Evolutionary conservation across 2,329 filamentous ascomycete species (phyloP), one percentile per base, ranked within the genome.

Genomic region (Phialophora expanda): DNA sequence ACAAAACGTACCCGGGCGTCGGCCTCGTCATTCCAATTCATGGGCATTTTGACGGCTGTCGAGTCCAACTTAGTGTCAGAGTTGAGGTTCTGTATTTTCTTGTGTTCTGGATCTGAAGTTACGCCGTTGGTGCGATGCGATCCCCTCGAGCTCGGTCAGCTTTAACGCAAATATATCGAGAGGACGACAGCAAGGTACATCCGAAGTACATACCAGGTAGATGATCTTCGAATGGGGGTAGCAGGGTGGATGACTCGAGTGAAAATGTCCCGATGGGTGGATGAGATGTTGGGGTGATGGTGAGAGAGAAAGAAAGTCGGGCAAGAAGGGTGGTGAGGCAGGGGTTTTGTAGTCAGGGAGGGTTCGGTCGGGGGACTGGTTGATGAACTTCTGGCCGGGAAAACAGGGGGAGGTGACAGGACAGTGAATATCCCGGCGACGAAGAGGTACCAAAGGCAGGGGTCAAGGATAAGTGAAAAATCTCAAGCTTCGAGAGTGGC

Each of bases 11-110:
- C 68, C 61, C 60, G 55, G 11, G 63, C 65, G 41, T 69, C 65
- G 3, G 66, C 61, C n/a, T 67, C 65, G 3, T 56, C 55, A 24
- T 63, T 61, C 66, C 68, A 69, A 11, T 20, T 54, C 59, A 66
- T 69, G 9, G 66, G 70, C 68, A 68, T 71, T 20, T 62, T 69
- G 48, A 53, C 6, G 50, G 55, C 38, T 50, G n/a, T 41, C 32
- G 41, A 50, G 14, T 62, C 28, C 28, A 7, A 28, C 4, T 28
- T 28, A 7, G 28, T 4, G 28, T 28, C 6, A 7, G 28, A 28
- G 28, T 54, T 7, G 22, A 22, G 53, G 24, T 24, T 60, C 14
- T 24, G 50, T 34, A 14, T 38, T 38, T 34, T 24, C 20, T 53
- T 30, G 17, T 41, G 17, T 12, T 34, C 12, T 20, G n/a, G 46